Evolutionary conservation across 1,284 basidiomycete genomes (phyloP).

Genomic region (Ceratobasidium sp.): DNA sequence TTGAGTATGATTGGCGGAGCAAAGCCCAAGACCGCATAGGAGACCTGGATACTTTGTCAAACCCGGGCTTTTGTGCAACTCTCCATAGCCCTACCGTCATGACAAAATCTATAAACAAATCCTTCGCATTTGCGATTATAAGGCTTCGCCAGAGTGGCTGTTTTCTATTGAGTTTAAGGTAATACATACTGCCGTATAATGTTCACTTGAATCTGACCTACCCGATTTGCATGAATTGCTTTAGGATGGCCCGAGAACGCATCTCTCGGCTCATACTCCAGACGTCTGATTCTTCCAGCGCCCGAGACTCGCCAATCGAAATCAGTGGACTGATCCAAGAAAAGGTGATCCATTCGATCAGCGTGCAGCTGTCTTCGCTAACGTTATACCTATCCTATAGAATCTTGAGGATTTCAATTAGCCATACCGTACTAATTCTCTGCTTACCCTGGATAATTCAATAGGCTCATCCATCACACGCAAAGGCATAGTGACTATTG

Average conservation of each 20-base stretch:
- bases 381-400: conserved; percentile 19
- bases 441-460: not conserved
- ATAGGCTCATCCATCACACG: conserved; percentile 22
- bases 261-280: conserved; percentile 36
- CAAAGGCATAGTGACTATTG: conserved; percentile 28
- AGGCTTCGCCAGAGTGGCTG: conserved; percentile 28
- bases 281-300: conserved; percentile 36
- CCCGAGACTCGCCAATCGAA: conserved; percentile 1
- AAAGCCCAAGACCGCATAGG: conserved; percentile 16
- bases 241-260: conserved; percentile 18
- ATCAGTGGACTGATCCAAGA: conserved; percentile 37
- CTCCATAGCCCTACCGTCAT: conserved; percentile 24
- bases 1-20: conserved; percentile 26
- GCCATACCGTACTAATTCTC: not conserved
- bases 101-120: conserved; percentile 27
- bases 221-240: conserved; percentile 26
- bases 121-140: conserved; percentile 36
- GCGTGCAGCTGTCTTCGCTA: conserved; percentile 31
- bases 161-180: not conserved
- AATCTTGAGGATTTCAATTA: not conserved
- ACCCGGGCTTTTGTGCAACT: too few species aligned
- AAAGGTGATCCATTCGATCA: conserved; percentile 39
- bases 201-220: too few species aligned
- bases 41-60: conserved; percentile 24
- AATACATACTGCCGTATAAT: conserved; percentile 18